A percentile compares a stretch with the other conserved stretches of the same genome.
Evolutionary conservation across 2,329 filamentous ascomycete species (phyloP).

Genomic region (Claviceps sorghi): DNA sequence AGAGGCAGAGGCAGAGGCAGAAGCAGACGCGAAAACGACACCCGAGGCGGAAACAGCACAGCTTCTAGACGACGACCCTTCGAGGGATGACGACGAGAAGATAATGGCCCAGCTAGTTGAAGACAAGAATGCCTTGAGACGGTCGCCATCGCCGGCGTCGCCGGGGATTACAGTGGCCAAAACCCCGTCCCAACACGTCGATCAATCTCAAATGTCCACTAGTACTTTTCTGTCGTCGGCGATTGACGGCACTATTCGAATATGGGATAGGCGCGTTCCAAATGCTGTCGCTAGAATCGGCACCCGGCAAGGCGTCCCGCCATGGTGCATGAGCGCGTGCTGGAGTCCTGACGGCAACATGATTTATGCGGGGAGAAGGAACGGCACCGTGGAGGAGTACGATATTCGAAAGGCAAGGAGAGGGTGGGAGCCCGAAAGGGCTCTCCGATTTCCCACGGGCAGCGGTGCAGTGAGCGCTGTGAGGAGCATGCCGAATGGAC

Average conservation of each 20-base stretch:
- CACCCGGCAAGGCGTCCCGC: constrained; percentile 61
- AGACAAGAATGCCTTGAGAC: constrained; percentile 7
- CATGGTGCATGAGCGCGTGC: constrained; percentile 95
- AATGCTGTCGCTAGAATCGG: constrained; percentile 67
- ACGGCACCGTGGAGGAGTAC: constrained; percentile 89
- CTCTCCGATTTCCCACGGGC: constrained; percentile 76
- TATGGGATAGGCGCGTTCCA: constrained; percentile 76
- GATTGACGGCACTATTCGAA: constrained; percentile 73
- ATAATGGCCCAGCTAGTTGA: constrained; percentile 1
- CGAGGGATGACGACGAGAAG: neutral
- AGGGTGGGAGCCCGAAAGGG: constrained; percentile 58
- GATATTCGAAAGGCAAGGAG: constrained; percentile 60
- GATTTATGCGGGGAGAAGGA: constrained; percentile 83
- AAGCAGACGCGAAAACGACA: too few species aligned
- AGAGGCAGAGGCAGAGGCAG: too few species aligned
- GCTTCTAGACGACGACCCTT: neutral
- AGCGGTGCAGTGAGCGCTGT: constrained; percentile 83
- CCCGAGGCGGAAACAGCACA: constrained; percentile 1
- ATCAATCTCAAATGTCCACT: constrained; percentile 48
- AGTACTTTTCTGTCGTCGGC: constrained; percentile 79
- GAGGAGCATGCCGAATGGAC: constrained; percentile 78
- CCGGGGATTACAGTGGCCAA: constrained; percentile 20
- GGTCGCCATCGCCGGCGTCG: neutral
- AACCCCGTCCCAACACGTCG: constrained; percentile 27
- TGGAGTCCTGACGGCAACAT: constrained; percentile 94